These are phyloP conservation scores for Neurospora terricola DNA, from an alignment of 495 filamentous ascomycete genomes.

Conservation along the genomic window DNA sequence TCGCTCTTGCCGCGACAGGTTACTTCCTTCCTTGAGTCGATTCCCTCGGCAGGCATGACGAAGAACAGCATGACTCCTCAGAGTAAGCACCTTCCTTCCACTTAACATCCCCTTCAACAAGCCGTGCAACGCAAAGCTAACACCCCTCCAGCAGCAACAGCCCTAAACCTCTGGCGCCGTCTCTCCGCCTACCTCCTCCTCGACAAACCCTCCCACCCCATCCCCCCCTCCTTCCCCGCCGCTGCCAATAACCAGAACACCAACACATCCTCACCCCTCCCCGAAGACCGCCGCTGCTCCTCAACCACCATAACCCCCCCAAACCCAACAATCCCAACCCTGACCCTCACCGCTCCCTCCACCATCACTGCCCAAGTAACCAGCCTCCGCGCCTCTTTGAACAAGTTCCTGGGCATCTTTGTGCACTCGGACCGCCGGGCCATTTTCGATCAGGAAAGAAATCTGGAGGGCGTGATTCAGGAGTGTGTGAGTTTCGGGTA, in stretches of 20 bases:
- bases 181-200: constrained; percentile 26
- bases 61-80: background rate
- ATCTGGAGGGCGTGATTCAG: constrained; percentile 23
- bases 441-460: constrained; percentile 23
- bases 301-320: background rate
- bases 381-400: constrained; percentile 15
- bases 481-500: constrained; percentile 26
- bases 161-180: constrained; percentile 25
- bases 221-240: background rate
- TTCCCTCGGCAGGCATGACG: constrained; percentile 9
- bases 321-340: constrained; percentile 11
- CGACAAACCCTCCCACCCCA: background rate
- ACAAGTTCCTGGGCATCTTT: constrained; percentile 23
- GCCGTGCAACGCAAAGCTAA: too few species aligned
- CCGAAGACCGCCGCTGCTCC: background rate
- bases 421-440: constrained; percentile 11
- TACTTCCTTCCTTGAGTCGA: constrained; percentile 16
- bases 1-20: constrained; percentile 25
- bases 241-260: background rate
- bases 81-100: constrained; percentile 4
- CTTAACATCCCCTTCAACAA: too few species aligned
- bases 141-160: constrained; percentile 11
- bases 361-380: constrained; percentile 18
- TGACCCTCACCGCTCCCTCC: constrained; percentile 16
- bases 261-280: too few species aligned